Base-by-base conservation (phyloP, 257 asterid species). In the Solanum microdontum region DNA sequence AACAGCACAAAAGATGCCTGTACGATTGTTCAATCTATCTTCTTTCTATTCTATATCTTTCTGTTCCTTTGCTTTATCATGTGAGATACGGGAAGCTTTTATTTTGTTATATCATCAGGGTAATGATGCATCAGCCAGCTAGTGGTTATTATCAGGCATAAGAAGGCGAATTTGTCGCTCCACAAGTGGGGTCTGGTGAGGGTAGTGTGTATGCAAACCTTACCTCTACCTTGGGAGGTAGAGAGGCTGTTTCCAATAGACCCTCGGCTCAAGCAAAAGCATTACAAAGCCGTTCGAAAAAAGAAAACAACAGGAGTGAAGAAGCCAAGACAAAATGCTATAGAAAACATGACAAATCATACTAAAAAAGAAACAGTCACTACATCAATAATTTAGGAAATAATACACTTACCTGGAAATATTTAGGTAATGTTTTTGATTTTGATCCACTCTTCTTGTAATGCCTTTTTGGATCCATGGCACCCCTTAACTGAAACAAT, bases 391-490 rank as follows among this genome's bases (percentile, higher is more conserved):
- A 8, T 28, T 45, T 80, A 80, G 5, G 84, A 45, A 36, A 45
- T 14, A 14, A 51, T 58, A 6, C 33, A 91, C 90, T 95, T 91
- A 84, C 99, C 96, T 96, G 98, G 93, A 97, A 97, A 90, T 94
- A 94, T 91, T 97, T 94, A 89, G 99, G 99, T 77, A 94, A 93
- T 62, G 95, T 48, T 89, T 95, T 97, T 55, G 93, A 94, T 87
- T 87, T 95, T 33, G 97, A 89, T 36, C 92, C 94, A 76, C 98
- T 94, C 90, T 94, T 95, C 94, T 95, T 95, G 84, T 92, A 94
- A 90, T 94, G 96, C 91, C 96, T 93, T 91, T 92, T 95, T 11
- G 98, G 98, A 92, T 95, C 98, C 83, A 95, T 84, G 28, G 92
- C 98, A 88, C 91, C 85, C 89, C 98, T 94, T 86, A 96, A 89